phyloP scores from a whole-genome alignment of 805 yeast genomes.

The Yamadazyma philogaea region DNA sequence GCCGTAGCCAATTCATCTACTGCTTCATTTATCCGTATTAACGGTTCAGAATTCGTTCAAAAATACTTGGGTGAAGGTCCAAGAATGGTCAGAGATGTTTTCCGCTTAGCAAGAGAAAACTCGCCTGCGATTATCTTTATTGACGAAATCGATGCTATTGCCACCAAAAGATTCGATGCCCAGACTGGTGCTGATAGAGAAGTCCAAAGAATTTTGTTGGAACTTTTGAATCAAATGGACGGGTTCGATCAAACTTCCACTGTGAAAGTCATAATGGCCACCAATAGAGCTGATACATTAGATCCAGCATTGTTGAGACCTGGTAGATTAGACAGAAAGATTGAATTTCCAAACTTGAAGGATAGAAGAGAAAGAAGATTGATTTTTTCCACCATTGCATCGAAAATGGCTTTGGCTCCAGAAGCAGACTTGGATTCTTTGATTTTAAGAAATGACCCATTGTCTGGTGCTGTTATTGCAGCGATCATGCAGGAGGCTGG shows the following conservation, averaged over 20 bases:
- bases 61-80: slow-evolving; percentile 99
- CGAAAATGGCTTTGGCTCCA: slow-evolving; percentile 97
- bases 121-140: slow-evolving; percentile 96
- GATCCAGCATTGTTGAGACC: slow-evolving; percentile 98
- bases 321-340: slow-evolving; percentile 96
- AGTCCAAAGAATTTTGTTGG: slow-evolving; percentile 95
- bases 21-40: slow-evolving; percentile 93
- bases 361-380: slow-evolving; percentile 98
- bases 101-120: slow-evolving; percentile 94
- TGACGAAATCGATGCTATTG: slow-evolving; percentile 98
- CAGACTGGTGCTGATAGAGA: slow-evolving; percentile 99
- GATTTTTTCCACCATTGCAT: slow-evolving; percentile 91
- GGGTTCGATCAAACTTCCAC: slow-evolving; percentile 95
- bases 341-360: slow-evolving; percentile 92
- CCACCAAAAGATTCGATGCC: slow-evolving; percentile 98
- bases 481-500: slow-evolving; percentile 99
- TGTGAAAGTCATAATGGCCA: slow-evolving; percentile 98
- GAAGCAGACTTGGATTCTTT: slow-evolving; percentile 95
- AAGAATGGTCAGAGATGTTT: slow-evolving; percentile 98
- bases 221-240: slow-evolving; percentile 96
- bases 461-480: slow-evolving; percentile 96
- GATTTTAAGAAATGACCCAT: slow-evolving; percentile 92
- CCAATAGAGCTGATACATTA: slow-evolving; percentile 97
- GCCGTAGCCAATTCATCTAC: slow-evolving; percentile 97
- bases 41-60: slow-evolving; percentile 97